Base-by-base conservation (phyloP, 2,329 filamentous ascomycete genomes). In the Zarea fungicola region DNA sequence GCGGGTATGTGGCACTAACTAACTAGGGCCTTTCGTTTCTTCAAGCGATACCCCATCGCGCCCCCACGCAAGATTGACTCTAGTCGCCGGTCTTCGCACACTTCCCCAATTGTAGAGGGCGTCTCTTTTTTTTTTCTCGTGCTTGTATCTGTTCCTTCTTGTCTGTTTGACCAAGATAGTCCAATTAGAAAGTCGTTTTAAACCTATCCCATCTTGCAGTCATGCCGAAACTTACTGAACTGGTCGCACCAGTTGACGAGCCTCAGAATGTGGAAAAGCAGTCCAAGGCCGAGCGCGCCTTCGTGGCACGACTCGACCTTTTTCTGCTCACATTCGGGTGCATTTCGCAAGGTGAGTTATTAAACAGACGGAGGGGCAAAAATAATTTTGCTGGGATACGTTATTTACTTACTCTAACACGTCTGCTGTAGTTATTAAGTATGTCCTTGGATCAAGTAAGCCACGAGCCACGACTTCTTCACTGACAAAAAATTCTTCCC, bases 321-420 rank as follows among this genome's bases (percentile, higher is more conserved):
- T 56, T 56, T 14, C 31, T 56, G 19, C 50, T 56, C 44, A 55
- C 54, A 2, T 56, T 56, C 21, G 54, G 54, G 5, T 56, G 54
- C 25, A 43, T 56, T 42, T 55, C 54, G 5, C 54, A 56, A 41
- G 47, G 54, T 52, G n/a, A n/a, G n/a, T n/a, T n/a, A n/a, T n/a
- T n/a, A n/a, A n/a, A n/a, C n/a, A n/a, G n/a, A n/a, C n/a, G n/a
- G n/a, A n/a, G n/a, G n/a, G n/a, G n/a, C n/a, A n/a, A n/a, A n/a
- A n/a, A n/a, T n/a, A n/a, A n/a, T n/a, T n/a, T n/a, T n/a, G n/a
- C n/a, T n/a, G n/a, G n/a, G n/a, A 25, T 10, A n/a, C 6, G 8
- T 36, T 3, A 21, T 31, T 18, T 16, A 16, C 6, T 19, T 16
- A 6, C n/a, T 23, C 34, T 55, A 40, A 55, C 26, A 19, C 23